phyloP scores from a whole-genome alignment of 805 yeast species.

The Hanseniaspora nectarophila region DNA sequence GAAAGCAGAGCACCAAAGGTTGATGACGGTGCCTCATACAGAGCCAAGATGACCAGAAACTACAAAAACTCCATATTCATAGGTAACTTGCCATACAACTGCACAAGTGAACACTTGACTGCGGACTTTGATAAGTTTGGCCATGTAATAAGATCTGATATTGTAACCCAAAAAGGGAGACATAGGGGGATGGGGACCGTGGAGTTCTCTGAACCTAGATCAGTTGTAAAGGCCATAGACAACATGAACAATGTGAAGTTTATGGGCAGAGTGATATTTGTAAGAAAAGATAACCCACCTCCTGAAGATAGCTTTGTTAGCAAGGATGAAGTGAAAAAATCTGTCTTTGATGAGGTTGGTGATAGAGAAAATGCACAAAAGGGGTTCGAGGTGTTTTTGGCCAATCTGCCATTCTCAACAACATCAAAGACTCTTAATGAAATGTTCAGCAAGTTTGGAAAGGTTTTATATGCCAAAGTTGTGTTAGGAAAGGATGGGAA shows the following conservation, averaged over 20 bases:
- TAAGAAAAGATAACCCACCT: slow-evolving; percentile 84
- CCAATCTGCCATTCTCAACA: slow-evolving; percentile 70
- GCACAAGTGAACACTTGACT: slow-evolving; percentile 48
- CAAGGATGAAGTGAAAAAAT: slow-evolving; percentile 15
- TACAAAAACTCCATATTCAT: slow-evolving; percentile 59
- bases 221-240: slow-evolving; percentile 60
- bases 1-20: slow-evolving; percentile 14
- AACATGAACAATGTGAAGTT: slow-evolving; percentile 53
- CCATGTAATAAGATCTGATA: slow-evolving; percentile 66
- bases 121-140: slow-evolving; percentile 51
- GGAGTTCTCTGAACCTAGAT: slow-evolving; percentile 55
- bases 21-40: slow-evolving; percentile 22
- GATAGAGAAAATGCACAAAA: slow-evolving; percentile 16
- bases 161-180: slow-evolving; percentile 64
- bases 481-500: slow-evolving; percentile 54
- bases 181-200: slow-evolving; percentile 88
- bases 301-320: slow-evolving; percentile 32
- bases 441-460: slow-evolving; percentile 65
- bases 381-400: slow-evolving; percentile 52
- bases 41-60: slow-evolving; percentile 40
- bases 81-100: slow-evolving; percentile 60
- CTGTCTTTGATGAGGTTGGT: slow-evolving; percentile 14
- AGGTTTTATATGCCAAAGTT: slow-evolving; percentile 72
- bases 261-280: slow-evolving; percentile 69
- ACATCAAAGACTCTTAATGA: slow-evolving; percentile 82